Percentiles rank a stretch among this genome's conserved stretches.
These are phyloP conservation scores for Stenocarpella maydis DNA, from an alignment of 2,329 filamentous ascomycete species.

Conservation along the genomic window DNA sequence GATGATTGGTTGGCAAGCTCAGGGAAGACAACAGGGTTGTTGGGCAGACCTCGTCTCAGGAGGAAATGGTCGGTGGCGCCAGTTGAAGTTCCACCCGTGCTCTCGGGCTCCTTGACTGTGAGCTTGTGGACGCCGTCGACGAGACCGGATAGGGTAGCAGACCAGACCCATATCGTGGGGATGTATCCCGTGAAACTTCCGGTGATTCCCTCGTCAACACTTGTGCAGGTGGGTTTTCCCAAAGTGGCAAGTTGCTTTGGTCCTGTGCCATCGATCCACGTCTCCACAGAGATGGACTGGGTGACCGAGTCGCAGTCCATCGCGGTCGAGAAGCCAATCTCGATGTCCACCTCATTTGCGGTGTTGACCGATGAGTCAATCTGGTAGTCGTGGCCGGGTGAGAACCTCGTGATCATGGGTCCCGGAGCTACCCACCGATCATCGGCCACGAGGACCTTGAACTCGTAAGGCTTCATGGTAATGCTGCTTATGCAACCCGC, in stretches of 20 bases:
- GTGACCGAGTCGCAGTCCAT: slow-evolving; percentile 66
- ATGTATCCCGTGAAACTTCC: slow-evolving; percentile 57
- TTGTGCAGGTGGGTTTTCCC: slow-evolving; percentile 18
- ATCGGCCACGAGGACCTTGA: slow-evolving; percentile 65
- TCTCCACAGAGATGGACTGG: slow-evolving; percentile 57
- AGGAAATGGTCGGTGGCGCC: slow-evolving; percentile 66
- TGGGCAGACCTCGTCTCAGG: slow-evolving; percentile 59
- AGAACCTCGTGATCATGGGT: slow-evolving; percentile 66
- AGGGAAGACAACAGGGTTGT: slow-evolving; percentile 68
- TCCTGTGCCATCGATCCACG: slow-evolving; percentile 54
- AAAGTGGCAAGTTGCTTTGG: slow-evolving; percentile 25
- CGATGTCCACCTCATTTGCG: slow-evolving; percentile 48
- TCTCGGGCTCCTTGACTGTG: slow-evolving; percentile 62
- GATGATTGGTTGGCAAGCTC: slow-evolving; percentile 58
- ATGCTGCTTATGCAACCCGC: slow-evolving; percentile 61
- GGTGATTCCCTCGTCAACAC: slow-evolving; percentile 37
- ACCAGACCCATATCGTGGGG: slow-evolving; percentile 60
- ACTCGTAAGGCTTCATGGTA: slow-evolving; percentile 63
- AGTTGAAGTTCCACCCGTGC: slow-evolving; percentile 51
- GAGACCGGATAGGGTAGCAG: slow-evolving; percentile 44
- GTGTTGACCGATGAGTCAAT: slow-evolving; percentile 49
- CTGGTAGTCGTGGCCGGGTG: slow-evolving; percentile 67
- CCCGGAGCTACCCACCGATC: slow-evolving; percentile 57
- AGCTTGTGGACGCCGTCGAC: slow-evolving; percentile 67
- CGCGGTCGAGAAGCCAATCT: slow-evolving; percentile 64